phyloP scores from a whole-genome alignment of 768 basidiomycete genomes.

The Tylopilus felleus region DNA sequence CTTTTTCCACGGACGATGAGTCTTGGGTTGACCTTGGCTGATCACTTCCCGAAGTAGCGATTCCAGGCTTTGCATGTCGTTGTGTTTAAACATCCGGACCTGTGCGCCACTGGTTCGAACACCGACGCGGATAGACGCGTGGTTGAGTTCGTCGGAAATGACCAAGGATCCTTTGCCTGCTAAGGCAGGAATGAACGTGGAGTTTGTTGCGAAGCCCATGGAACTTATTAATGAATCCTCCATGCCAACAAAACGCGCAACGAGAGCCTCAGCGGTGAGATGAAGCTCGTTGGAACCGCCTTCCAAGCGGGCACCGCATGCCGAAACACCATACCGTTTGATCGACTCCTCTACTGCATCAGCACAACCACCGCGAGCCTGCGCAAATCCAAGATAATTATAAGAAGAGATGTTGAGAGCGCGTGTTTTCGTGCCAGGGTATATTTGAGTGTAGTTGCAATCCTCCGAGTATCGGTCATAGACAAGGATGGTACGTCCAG shows the following conservation, averaged over 20 bases:
- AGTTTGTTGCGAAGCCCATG: slow-evolving; percentile 97
- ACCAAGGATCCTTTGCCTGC: slow-evolving; percentile 89
- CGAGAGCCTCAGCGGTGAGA: slow-evolving; percentile 73
- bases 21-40: slow-evolving; percentile 96
- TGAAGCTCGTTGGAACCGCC: slow-evolving; percentile 89
- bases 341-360: slow-evolving; percentile 89
- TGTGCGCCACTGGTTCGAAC: slow-evolving; percentile 84
- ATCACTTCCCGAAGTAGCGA: slow-evolving; percentile 81
- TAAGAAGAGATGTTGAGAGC: slow-evolving; percentile 97
- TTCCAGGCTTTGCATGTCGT: slow-evolving; percentile 86
- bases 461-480: slow-evolving; percentile 83
- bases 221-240: slow-evolving; percentile 90
- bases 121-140: slow-evolving; percentile 92
- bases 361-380: slow-evolving; percentile 87
- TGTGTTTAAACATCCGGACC: slow-evolving; percentile 95
- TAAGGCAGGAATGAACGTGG: slow-evolving; percentile 88
- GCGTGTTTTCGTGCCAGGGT: slow-evolving; percentile 79
- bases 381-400: slow-evolving; percentile 98
- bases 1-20: slow-evolving; percentile 99
- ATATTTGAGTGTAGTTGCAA: slow-evolving; percentile 72
- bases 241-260: slow-evolving; percentile 84
- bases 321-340: slow-evolving; percentile 74
- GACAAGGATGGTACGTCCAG: slow-evolving; percentile 86
- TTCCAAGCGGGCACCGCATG: slow-evolving; percentile 75
- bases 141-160: slow-evolving; percentile 96